A percentile compares a stretch with the other conserved stretches of the same genome.
Conservation (phyloP, 1,284 basidiomycete genomes). For the Papiliotrema flavescens region DNA sequence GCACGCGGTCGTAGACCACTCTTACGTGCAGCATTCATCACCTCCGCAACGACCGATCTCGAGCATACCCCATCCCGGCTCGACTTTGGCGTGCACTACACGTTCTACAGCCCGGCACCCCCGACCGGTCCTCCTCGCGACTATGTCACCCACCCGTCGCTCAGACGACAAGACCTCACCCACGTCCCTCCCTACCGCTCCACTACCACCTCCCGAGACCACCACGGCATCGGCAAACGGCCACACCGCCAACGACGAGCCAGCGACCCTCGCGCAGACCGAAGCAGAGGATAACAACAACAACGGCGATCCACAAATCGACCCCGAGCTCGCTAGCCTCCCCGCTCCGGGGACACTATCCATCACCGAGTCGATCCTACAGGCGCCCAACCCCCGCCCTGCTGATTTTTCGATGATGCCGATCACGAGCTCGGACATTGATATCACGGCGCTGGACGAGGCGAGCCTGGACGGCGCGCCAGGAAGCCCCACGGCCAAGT, state of each 20-base stretch:
- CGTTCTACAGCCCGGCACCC: too few relatives aligned
- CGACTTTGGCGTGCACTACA: too few relatives aligned
- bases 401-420: constrained; percentile 36
- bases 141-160: not conserved
- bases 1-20: too few relatives aligned
- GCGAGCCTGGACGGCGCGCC: constrained; percentile 30
- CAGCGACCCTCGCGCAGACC: not conserved
- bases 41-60: too few relatives aligned
- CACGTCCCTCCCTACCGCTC: not conserved
- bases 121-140: too few relatives aligned
- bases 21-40: too few relatives aligned
- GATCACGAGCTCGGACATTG: constrained; percentile 29
- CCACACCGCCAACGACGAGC: not conserved
- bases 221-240: not conserved
- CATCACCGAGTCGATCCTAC: constrained; percentile 39
- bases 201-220: not conserved
- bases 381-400: constrained; percentile 38
- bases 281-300: not conserved
- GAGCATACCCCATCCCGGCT: too few relatives aligned
- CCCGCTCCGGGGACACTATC: constrained; percentile 29
- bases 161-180: not conserved
- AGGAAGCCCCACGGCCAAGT: constrained; percentile 40
- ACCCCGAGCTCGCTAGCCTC: constrained; percentile 35
- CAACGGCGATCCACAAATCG: constrained; percentile 23
- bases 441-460: constrained; percentile 26